A percentile compares a stretch with the other conserved stretches of the same genome.
These are phyloP conservation scores for Xylaria palmicola DNA, from an alignment of 495 filamentous ascomycete species.

Conservation along the genomic window DNA sequence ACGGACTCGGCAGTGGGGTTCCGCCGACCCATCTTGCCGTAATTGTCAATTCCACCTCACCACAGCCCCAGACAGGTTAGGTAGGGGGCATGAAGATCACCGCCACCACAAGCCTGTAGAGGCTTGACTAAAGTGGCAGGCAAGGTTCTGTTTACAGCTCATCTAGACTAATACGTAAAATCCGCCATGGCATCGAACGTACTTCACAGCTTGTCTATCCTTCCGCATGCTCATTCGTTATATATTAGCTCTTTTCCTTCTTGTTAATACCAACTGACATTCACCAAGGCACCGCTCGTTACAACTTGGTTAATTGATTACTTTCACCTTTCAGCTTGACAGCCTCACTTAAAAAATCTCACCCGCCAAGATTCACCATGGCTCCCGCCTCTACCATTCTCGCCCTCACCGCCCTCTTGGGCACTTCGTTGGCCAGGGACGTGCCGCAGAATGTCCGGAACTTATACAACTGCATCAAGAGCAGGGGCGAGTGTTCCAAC, in stretches of 20 bases:
- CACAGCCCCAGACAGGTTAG: background rate
- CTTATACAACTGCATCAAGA: constrained; percentile 37
- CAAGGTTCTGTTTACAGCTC: too few relatives aligned
- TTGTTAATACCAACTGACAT: too few relatives aligned
- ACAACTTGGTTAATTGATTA: background rate
- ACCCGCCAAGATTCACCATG: constrained; percentile 11
- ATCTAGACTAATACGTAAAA: too few relatives aligned
- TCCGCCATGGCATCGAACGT: background rate
- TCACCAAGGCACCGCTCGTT: too few relatives aligned
- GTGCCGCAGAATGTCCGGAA: constrained; percentile 35
- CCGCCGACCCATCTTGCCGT: background rate
- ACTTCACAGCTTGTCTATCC: too few relatives aligned
- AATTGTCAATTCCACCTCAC: background rate
- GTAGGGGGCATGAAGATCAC: constrained; percentile 1
- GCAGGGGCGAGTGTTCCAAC: constrained; percentile 34
- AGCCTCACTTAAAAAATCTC: too few relatives aligned
- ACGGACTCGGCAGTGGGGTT: background rate
- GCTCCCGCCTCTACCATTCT: constrained; percentile 16
- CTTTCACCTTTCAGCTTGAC: background rate
- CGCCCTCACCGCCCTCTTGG: constrained; percentile 20
- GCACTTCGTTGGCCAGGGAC: constrained; percentile 24
- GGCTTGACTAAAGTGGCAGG: background rate
- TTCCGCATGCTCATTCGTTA: too few relatives aligned
- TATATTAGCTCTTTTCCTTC: too few relatives aligned
- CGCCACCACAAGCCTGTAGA: background rate